These are phyloP conservation scores for Candida cerambycidarum DNA, from an alignment of 805 yeast genomes.

Conservation along the genomic window DNA sequence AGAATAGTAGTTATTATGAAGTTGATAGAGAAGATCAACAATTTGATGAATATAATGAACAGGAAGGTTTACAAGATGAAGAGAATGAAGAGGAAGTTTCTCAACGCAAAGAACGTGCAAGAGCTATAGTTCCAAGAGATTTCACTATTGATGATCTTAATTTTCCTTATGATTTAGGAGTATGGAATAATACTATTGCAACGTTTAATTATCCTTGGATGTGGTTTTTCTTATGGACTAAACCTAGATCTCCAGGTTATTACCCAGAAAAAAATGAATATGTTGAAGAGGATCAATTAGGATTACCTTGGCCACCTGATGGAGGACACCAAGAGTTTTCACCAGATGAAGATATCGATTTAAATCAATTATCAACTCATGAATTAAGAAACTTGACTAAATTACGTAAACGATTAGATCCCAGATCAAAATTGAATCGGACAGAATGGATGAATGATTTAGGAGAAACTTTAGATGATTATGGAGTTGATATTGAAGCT, in stretches of 20 bases:
- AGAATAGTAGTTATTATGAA: slow-evolving; percentile 18
- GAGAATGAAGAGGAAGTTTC: background rate
- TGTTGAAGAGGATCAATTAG: slow-evolving; percentile 55
- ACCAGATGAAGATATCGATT: slow-evolving; percentile 18
- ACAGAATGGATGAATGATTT: slow-evolving; percentile 68
- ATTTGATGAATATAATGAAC: background rate
- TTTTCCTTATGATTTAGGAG: slow-evolving; percentile 82
- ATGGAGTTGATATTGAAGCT: slow-evolving; percentile 80
- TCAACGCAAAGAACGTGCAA: background rate
- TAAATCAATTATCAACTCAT: slow-evolving; percentile 13
- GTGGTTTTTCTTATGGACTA: slow-evolving; percentile 76
- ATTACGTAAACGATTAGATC: slow-evolving; percentile 36
- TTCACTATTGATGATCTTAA: slow-evolving; percentile 63
- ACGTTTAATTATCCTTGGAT: slow-evolving; percentile 61
- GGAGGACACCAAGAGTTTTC: slow-evolving; percentile 51
- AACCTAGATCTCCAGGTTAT: slow-evolving; percentile 61
- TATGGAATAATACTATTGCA: slow-evolving; percentile 50
- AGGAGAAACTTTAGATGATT: slow-evolving; percentile 85
- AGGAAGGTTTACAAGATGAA: slow-evolving; percentile 5
- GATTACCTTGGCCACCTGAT: slow-evolving; percentile 93
- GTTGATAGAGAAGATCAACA: slow-evolving; percentile 11
- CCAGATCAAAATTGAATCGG: slow-evolving; percentile 36
- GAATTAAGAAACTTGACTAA: slow-evolving; percentile 18
- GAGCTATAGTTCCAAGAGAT: slow-evolving; percentile 28
- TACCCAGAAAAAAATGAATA: slow-evolving; percentile 55